Evolutionary conservation across 805 yeast species (phyloP), one percentile per base, ranked within the genome.

Genomic region (Dipodascus geniculatus): DNA sequence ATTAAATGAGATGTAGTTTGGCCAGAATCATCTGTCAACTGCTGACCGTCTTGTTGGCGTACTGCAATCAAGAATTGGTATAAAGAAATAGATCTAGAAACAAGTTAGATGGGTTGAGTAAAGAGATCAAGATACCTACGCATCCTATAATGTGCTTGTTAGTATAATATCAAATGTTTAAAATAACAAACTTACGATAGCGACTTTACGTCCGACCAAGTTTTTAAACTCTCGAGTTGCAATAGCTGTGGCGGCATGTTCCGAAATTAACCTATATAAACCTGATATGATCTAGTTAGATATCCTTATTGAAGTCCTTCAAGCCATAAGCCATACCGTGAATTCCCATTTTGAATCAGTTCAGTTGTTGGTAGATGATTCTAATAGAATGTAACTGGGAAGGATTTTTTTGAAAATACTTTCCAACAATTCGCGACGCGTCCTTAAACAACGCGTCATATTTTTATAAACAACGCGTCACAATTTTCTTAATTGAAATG

Each of bases 41-140:
- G 95, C 57, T 82, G 88, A n/a, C 99, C 99, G 64, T 93, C 98
- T 54, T 85, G 89, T 61, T 91, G 98, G 65, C 99, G 78, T 2
- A 93, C 99, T 0, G 98, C 97, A 64, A 93, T 90, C 50, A 93
- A 74, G 64, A 91, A 93, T 69, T 93, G 99, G 66, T 93, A 93
- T 44, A 93, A 74, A 60, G 96, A 88, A 99, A 93, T 93, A 8
- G 98, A 90, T 2, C 69, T 66, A 51, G 50, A 48, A 31, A 38
- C 31, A 28, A 28, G 11, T 28, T 28, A 28, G 33, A 6, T 28
- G 6, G 33, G n/a, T n/a, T n/a, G n/a, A n/a, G n/a, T n/a, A n/a
- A n/a, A n/a, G n/a, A n/a, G n/a, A n/a, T n/a, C n/a, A n/a, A n/a
- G n/a, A n/a, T 22, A 55, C 61, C 51, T 60, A 63, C 66, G 65